Conservation (phyloP, 2,329 filamentous ascomycete genomes). For the Aspergillus tamarii region DNA sequence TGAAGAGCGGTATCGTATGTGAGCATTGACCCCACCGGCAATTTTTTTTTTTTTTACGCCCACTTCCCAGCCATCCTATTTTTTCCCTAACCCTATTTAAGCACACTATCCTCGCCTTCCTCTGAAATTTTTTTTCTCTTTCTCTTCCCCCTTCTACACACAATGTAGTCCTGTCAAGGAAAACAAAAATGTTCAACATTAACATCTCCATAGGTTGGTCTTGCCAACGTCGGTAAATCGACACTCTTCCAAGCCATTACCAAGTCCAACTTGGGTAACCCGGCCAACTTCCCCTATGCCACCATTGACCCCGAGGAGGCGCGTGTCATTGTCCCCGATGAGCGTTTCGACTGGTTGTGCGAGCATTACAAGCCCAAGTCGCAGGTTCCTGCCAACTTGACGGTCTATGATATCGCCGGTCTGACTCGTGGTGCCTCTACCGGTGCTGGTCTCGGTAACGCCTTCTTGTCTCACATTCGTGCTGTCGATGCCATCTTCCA, state of each 20-base stretch:
- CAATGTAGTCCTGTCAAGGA: slow-evolving; percentile 11
- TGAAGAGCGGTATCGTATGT: slow-evolving; percentile 99
- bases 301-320: slow-evolving; percentile 99
- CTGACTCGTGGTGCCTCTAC: slow-evolving; percentile 94
- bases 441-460: slow-evolving; percentile 94
- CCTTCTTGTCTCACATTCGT: slow-evolving; percentile 97
- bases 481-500: slow-evolving; percentile 98
- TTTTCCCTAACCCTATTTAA: slow-evolving; percentile 23
- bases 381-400: slow-evolving; percentile 92
- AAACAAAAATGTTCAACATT: slow-evolving; percentile 16
- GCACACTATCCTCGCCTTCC: slow-evolving; percentile 17
- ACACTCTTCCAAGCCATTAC: slow-evolving; percentile 99
- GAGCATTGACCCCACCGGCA: slow-evolving; percentile 50
- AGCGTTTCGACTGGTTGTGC: slow-evolving; percentile 92
- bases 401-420: slow-evolving; percentile 97
- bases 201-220: slow-evolving; percentile 71
- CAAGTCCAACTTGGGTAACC: slow-evolving; percentile 95
- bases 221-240: slow-evolving; percentile 99
- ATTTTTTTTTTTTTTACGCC: slow-evolving; percentile 27
- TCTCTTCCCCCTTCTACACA: slow-evolving; percentile 11
- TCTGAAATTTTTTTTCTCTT: slow-evolving; percentile 4
- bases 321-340: slow-evolving; percentile 94
- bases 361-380: slow-evolving; percentile 99
- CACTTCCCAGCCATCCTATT: slow-evolving; percentile 29
- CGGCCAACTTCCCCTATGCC: slow-evolving; percentile 98